A percentile compares a stretch with the other conserved stretches of the same genome.
These are phyloP conservation scores for Boletus eberwhitei DNA, from an alignment of 768 basidiomycete species.

Conservation along the genomic window DNA sequence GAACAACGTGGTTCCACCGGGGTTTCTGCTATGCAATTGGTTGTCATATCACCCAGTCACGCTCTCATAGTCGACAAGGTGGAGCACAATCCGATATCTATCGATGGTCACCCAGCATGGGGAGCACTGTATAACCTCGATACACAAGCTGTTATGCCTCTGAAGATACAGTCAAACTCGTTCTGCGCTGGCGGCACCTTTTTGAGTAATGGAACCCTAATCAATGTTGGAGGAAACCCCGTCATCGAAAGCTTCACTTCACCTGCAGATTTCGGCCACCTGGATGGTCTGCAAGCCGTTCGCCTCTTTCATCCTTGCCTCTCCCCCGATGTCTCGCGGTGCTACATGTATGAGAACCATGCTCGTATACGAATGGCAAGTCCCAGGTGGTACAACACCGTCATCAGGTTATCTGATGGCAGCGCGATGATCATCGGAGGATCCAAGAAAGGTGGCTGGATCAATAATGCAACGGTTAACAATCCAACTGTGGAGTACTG, in stretches of 20 bases:
- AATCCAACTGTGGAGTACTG: slow-evolving; percentile 82
- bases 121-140: slow-evolving; percentile 68
- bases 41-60: slow-evolving; percentile 63
- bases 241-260: slow-evolving; percentile 62
- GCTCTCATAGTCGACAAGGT: slow-evolving; percentile 81
- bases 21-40: slow-evolving; percentile 75
- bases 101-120: slow-evolving; percentile 80
- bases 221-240: slow-evolving; percentile 82
- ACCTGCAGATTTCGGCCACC: slow-evolving; percentile 72
- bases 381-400: slow-evolving; percentile 80
- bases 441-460: slow-evolving; percentile 80
- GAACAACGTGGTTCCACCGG: slow-evolving; percentile 67
- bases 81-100: slow-evolving; percentile 75
- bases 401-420: slow-evolving; percentile 67
- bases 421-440: slow-evolving; percentile 83
- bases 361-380: slow-evolving; percentile 65
- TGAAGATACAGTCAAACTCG: slow-evolving; percentile 72
- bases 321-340: slow-evolving; percentile 42
- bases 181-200: slow-evolving; percentile 86
- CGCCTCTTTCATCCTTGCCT: slow-evolving; percentile 70
- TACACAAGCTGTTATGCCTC: slow-evolving; percentile 57
- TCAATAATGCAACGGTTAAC: slow-evolving; percentile 76
- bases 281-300: slow-evolving; percentile 69
- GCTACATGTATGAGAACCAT: slow-evolving; percentile 66
- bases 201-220: slow-evolving; percentile 69